Evolutionary conservation across 83 land plant species (phyloP), one percentile per base, ranked within the genome.

Genomic region (Thuja plicata): DNA sequence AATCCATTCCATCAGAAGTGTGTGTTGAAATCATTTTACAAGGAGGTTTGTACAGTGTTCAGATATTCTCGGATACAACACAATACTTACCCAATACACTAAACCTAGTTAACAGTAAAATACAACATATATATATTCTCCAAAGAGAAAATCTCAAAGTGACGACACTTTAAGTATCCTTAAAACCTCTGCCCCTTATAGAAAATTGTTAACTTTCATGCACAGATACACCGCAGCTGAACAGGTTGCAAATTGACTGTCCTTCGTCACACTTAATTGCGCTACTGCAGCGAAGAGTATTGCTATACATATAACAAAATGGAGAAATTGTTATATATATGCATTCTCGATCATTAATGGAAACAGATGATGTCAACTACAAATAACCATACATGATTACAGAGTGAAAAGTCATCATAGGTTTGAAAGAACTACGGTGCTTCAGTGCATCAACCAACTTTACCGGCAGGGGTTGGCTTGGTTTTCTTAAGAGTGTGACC

Each of bases 351-450:
- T 40, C 38, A 32, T 35, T 12, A 76, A 35, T 34, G 35, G 35
- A 40, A 34, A 32, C 6, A 12, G 35, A 76, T 0, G 17, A 76
- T 76, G 40, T 76, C 38, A 76, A 32, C 78, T 32, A 73, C 37
- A 73, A 73, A 73, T 32, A 73, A 11, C 35, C 37, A 73, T 5
- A 73, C 37, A 32, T 9, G 15, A 32, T 73, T 32, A 73, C 32
- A 73, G 37, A 82, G 54, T 24, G 24, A 11, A 4, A 82, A 19
- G n/a, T 5, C n/a, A 82, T 82, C 52, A 11, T 45, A 46, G 30
- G 85, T 45, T 82, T 82, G 85, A 82, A 82, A 82, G 85, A 82
- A n/a, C 32, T 82, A 54, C 17, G 46, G 85, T 13, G 50, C 35
- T 82, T 54, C 35, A 82, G 85, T 13, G 50, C 35, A 27, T 82